A percentile compares a stretch with the other conserved stretches of the same genome.
Conservation (phyloP, 441 rosid genomes). For the Syzygium syzygioides region DNA sequence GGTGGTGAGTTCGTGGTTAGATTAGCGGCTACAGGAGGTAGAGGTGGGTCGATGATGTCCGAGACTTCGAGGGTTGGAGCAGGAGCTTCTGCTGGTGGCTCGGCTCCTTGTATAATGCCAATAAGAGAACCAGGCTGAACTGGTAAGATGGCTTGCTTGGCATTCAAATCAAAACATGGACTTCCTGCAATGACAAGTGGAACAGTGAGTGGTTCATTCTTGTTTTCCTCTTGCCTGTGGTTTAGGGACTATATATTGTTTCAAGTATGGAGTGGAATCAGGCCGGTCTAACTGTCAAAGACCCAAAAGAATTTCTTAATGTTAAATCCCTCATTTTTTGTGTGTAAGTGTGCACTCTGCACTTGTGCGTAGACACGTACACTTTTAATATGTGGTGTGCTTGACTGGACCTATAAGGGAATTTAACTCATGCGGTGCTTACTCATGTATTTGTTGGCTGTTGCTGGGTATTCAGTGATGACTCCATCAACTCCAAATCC, state of each 20-base stretch:
- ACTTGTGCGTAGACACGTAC: background rate
- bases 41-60: constrained; percentile 42
- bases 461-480: constrained; percentile 55
- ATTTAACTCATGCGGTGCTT: constrained; percentile 17
- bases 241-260: background rate
- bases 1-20: background rate
- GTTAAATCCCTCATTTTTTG: background rate
- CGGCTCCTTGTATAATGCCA: constrained; percentile 14
- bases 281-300: background rate
- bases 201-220: background rate
- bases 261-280: background rate
- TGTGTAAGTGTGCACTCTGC: background rate
- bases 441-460: constrained; percentile 50
- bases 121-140: constrained; percentile 42
- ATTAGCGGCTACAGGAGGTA: constrained; percentile 29
- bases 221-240: background rate
- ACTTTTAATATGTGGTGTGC: background rate
- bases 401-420: background rate
- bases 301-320: background rate
- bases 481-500: constrained; percentile 58
- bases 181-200: constrained; percentile 38
- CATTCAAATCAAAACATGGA: constrained; percentile 33
- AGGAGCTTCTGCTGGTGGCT: constrained; percentile 39
- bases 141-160: constrained; percentile 38
- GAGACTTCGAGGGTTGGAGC: constrained; percentile 36